phyloP scores from a whole-genome alignment of 441 rosid species.

The Pelargonium citronellum region DNA sequence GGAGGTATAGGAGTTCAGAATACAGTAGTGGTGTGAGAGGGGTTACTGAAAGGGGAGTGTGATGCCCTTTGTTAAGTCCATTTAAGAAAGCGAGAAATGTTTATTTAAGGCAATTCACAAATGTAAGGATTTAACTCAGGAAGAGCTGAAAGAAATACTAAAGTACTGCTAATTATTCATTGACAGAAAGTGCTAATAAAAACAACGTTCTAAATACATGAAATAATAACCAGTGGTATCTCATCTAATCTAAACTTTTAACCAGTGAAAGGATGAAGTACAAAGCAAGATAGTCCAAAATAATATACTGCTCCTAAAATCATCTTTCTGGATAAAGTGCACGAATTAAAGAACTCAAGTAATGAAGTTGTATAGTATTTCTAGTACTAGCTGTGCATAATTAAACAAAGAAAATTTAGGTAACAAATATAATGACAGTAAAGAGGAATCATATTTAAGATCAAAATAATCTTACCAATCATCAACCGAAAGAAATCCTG shows the following conservation, averaged over 20 bases:
- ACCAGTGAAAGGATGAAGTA: slow-evolving; percentile 1
- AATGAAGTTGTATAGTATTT: neutral
- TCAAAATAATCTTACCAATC: slow-evolving; percentile 64
- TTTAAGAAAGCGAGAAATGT: slow-evolving; percentile 1
- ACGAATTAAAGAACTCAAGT: neutral
- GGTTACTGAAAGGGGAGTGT: too few species aligned
- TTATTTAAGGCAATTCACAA: neutral
- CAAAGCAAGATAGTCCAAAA: neutral
- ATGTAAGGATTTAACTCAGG: neutral
- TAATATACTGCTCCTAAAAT: neutral
- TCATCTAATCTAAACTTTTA: neutral
- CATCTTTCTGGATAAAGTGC: neutral
- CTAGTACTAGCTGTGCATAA: neutral
- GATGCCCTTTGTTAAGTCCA: neutral
- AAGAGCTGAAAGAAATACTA: neutral
- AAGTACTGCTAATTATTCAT: neutral
- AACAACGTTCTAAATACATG: neutral
- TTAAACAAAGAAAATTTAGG: neutral
- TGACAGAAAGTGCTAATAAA: neutral
- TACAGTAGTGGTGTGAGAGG: neutral
- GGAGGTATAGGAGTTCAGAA: neutral
- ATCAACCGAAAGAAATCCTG: slow-evolving; percentile 91
- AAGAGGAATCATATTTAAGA: neutral
- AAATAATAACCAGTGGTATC: neutral
- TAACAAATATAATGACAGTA: neutral